Percentiles rank a stretch among this genome's conserved stretches.
These are phyloP conservation scores for Saccharomycopsis fibuligera DNA, from an alignment of 805 yeast genomes.

Conservation along the genomic window DNA sequence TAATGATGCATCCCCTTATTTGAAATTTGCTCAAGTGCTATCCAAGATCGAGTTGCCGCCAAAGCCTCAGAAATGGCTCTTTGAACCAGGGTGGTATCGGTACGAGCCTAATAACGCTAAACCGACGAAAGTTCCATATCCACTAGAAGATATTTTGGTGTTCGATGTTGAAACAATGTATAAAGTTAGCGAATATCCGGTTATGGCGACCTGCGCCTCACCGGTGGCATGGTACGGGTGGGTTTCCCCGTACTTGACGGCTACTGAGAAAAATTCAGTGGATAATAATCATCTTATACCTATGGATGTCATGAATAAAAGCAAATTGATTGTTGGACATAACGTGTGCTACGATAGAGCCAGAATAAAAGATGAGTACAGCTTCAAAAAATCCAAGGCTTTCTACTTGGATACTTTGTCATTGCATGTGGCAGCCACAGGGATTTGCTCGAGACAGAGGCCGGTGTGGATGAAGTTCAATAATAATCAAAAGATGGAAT, in stretches of 20 bases:
- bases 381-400: constrained; percentile 55
- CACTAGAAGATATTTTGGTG: constrained; percentile 64
- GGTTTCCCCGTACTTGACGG: constrained; percentile 81
- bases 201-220: constrained; percentile 76
- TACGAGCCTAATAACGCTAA: constrained; percentile 37
- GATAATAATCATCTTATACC: constrained; percentile 67
- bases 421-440: constrained; percentile 81
- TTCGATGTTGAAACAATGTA: constrained; percentile 90
- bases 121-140: constrained; percentile 59
- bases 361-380: constrained; percentile 77
- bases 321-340: constrained; percentile 75
- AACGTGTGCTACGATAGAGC: constrained; percentile 90
- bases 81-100: constrained; percentile 74
- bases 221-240: constrained; percentile 85
- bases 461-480: constrained; percentile 63
- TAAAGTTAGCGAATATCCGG: constrained; percentile 65
- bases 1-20: constrained; percentile 53
- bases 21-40: constrained; percentile 43
- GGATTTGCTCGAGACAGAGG: constrained; percentile 89
- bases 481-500: constrained; percentile 27
- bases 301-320: constrained; percentile 40
- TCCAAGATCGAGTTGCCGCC: constrained; percentile 32
- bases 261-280: constrained; percentile 26
- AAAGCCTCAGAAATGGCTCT: constrained; percentile 47
- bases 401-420: constrained; percentile 91